phyloP scores from a whole-genome alignment of 768 basidiomycete genomes.

The Russula griseocarnosa region DNA sequence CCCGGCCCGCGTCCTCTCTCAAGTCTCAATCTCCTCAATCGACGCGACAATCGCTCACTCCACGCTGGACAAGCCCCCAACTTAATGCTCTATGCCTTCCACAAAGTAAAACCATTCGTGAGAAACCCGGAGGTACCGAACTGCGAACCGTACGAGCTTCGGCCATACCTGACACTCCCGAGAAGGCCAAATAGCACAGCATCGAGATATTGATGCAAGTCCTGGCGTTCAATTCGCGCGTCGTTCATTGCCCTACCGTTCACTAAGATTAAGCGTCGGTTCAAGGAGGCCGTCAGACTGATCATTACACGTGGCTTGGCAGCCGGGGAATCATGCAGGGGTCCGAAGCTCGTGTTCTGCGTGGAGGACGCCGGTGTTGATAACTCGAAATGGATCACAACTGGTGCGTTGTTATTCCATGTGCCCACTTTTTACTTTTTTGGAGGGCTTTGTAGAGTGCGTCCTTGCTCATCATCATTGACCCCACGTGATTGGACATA shows the following conservation, averaged over 20 bases:
- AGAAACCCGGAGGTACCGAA: background rate
- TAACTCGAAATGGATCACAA: constrained; percentile 11
- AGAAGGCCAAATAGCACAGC: background rate
- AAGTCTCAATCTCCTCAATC: no score
- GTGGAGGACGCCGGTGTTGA: constrained; percentile 15
- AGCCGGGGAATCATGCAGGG: background rate
- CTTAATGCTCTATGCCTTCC: constrained; percentile 14
- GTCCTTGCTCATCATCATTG: no score
- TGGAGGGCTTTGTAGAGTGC: no score
- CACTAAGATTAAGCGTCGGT: constrained; percentile 1
- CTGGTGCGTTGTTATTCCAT: constrained; percentile 5
- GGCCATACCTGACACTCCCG: constrained; percentile 6
- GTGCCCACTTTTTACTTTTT: background rate
- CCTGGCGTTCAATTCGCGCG: background rate
- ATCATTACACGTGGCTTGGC: constrained; percentile 20
- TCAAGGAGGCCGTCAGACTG: constrained; percentile 7
- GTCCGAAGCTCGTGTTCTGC: constrained; percentile 1
- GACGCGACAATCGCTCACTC: background rate
- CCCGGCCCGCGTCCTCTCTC: no score
- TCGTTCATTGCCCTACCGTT: background rate
- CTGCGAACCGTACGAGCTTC: constrained; percentile 2
- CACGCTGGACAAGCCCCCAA: constrained; percentile 4
- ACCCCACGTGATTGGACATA: no score
- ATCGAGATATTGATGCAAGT: constrained; percentile 13
- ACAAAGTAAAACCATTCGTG: constrained; percentile 10